phyloP scores from a whole-genome alignment of 805 yeast species.

The Suhomyces pyralidae region DNA sequence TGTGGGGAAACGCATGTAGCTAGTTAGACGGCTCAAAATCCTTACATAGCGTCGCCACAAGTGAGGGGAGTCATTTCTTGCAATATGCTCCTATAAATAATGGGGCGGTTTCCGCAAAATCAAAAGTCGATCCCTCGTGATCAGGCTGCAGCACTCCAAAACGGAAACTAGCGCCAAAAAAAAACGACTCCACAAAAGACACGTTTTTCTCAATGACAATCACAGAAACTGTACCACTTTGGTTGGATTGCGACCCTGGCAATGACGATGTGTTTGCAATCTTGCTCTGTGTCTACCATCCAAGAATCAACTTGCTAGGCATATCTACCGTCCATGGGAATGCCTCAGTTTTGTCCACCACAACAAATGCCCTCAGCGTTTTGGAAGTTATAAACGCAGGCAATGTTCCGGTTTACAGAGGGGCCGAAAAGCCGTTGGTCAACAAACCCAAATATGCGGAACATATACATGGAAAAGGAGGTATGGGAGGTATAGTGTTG shows the following conservation, averaged over 20 bases:
- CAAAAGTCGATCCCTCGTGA: neutral
- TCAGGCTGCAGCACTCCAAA: neutral
- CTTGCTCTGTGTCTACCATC: slow-evolving; percentile 57
- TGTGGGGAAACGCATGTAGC: neutral
- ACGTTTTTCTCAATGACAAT: slow-evolving; percentile 15
- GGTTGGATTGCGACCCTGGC: slow-evolving; percentile 94
- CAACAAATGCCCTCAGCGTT: slow-evolving; percentile 64
- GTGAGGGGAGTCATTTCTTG: neutral
- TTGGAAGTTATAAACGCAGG: slow-evolving; percentile 52
- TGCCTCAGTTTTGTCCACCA: slow-evolving; percentile 60
- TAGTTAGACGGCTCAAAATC: neutral
- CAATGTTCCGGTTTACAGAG: slow-evolving; percentile 63
- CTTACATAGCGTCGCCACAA: neutral
- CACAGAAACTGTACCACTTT: slow-evolving; percentile 48
- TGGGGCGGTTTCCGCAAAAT: neutral
- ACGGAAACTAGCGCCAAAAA: neutral
- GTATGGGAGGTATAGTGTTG: slow-evolving; percentile 70
- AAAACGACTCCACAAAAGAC: neutral
- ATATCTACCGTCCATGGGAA: slow-evolving; percentile 78
- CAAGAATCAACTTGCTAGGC: slow-evolving; percentile 58
- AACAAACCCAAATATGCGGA: slow-evolving; percentile 53
- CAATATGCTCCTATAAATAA: neutral
- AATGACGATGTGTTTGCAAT: slow-evolving; percentile 85
- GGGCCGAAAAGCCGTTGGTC: slow-evolving; percentile 56
- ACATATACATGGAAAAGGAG: slow-evolving; percentile 69